Conservation (phyloP, 345 rosid species). For the Gossypium bickii region DNA sequence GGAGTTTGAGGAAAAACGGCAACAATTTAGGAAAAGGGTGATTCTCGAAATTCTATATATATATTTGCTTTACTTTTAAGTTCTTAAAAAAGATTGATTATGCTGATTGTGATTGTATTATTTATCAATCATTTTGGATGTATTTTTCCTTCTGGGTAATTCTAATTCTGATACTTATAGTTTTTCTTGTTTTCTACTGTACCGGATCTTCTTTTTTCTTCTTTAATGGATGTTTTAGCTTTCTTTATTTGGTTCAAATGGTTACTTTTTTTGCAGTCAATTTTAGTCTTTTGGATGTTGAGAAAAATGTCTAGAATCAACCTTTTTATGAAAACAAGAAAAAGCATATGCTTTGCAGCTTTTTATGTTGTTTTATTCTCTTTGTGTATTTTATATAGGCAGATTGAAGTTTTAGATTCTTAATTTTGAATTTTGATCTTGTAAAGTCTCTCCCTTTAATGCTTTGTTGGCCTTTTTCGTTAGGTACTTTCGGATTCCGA, state of each 20-base stretch:
- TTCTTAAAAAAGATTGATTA: background rate
- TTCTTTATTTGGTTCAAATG: background rate
- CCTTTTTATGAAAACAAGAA: background rate
- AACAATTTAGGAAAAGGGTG: slow-evolving; percentile 74
- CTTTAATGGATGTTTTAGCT: background rate
- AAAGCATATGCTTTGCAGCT: slow-evolving; percentile 1
- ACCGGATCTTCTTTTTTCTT: background rate
- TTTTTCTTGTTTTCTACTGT: background rate
- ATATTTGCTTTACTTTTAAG: background rate
- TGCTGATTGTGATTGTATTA: background rate
- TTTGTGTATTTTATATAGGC: background rate
- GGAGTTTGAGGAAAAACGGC: slow-evolving; percentile 61
- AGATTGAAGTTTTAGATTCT: background rate
- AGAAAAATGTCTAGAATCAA: background rate
- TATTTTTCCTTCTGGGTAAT: background rate
- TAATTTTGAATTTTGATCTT: slow-evolving; percentile 7
- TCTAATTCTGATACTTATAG: background rate
- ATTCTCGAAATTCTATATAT: background rate
- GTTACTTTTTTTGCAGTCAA: background rate
- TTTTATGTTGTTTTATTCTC: background rate
- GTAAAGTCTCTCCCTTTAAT: background rate
- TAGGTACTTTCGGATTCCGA: slow-evolving; percentile 86
- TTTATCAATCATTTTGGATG: background rate
- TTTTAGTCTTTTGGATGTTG: background rate
- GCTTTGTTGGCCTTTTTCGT: slow-evolving; percentile 9